A percentile compares a stretch with the other conserved stretches of the same genome.
phyloP scores from a whole-genome alignment of 2,329 filamentous ascomycete genomes.

The Trichoderma polysporum region DNA sequence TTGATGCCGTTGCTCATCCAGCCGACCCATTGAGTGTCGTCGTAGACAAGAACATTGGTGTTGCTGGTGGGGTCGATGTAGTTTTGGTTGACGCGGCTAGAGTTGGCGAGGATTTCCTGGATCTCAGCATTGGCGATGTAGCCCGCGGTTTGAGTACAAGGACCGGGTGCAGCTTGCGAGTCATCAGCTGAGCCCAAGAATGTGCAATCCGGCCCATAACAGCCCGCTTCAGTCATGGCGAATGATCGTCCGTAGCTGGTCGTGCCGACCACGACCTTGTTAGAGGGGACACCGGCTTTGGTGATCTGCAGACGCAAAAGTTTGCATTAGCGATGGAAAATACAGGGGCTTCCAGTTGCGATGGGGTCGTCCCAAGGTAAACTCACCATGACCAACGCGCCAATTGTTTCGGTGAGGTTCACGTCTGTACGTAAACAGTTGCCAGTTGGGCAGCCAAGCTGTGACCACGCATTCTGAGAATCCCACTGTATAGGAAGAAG shows the following conservation, averaged over 20 bases:
- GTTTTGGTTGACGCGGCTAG: slow-evolving; percentile 16
- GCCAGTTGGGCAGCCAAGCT: slow-evolving; percentile 30
- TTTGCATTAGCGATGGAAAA: too few species aligned
- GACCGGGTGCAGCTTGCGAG: slow-evolving; percentile 27
- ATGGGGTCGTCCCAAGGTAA: slow-evolving; percentile 24
- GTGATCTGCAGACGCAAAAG: too few species aligned
- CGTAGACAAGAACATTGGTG: slow-evolving; percentile 26
- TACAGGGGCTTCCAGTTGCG: too few species aligned
- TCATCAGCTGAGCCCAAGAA: slow-evolving; percentile 24
- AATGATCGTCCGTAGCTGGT: slow-evolving; percentile 35
- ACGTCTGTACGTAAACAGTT: slow-evolving; percentile 38
- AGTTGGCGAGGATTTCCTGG: slow-evolving; percentile 21
- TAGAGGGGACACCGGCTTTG: too few species aligned
- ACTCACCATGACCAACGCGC: slow-evolving; percentile 32
- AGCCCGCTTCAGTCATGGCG: slow-evolving; percentile 29
- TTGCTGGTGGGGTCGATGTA: slow-evolving; percentile 22
- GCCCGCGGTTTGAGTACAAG: slow-evolving; percentile 32
- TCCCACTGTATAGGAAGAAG: not conserved
- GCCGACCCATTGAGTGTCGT: slow-evolving; percentile 23
- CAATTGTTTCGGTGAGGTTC: slow-evolving; percentile 39
- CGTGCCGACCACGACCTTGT: slow-evolving; percentile 35
- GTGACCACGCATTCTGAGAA: slow-evolving; percentile 29
- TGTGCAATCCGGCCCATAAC: slow-evolving; percentile 25
- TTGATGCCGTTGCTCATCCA: slow-evolving; percentile 26
- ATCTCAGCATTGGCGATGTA: slow-evolving; percentile 37